phyloP scores from a whole-genome alignment of 805 yeast species.

The Debaryomyces prosopidis region DNA sequence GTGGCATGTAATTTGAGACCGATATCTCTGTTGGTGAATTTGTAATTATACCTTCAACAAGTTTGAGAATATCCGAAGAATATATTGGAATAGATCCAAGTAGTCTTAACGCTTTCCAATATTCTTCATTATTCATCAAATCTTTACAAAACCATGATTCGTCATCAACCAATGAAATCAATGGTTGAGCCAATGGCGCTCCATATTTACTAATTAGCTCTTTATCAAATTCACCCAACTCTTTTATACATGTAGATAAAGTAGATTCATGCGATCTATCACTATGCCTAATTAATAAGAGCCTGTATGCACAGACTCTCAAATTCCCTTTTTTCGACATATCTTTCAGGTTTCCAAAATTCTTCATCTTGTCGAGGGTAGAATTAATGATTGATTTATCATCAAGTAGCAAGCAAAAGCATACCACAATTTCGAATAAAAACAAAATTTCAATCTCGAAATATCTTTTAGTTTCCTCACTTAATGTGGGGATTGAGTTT shows the following conservation, averaged over 20 bases:
- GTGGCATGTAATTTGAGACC: constrained; percentile 57
- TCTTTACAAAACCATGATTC: constrained; percentile 44
- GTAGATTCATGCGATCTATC: constrained; percentile 13
- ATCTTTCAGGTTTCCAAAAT: constrained; percentile 10
- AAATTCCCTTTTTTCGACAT: constrained; percentile 33
- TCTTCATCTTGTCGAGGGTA: constrained; percentile 3
- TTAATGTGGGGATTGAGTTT: constrained; percentile 25
- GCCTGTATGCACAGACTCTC: constrained; percentile 53
- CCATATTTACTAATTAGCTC: constrained; percentile 46
- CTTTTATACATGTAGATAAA: constrained; percentile 18
- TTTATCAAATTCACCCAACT: constrained; percentile 29
- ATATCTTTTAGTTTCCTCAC: constrained; percentile 33
- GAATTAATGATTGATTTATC: constrained; percentile 14
- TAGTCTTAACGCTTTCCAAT: constrained; percentile 55
- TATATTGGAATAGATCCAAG: constrained; percentile 47
- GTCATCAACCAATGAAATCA: constrained; percentile 49
- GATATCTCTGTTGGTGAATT: constrained; percentile 37
- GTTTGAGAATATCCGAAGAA: constrained; percentile 46
- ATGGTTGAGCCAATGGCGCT: constrained; percentile 43
- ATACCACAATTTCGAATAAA: constrained; percentile 44
- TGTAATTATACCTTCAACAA: constrained; percentile 43
- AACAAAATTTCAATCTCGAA: constrained; percentile 51
- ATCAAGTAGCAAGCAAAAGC: constrained; percentile 32
- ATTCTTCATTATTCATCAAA: constrained; percentile 39
- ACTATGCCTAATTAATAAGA: constrained; percentile 45